Evolutionary conservation across 75 land plant species (phyloP).

Genomic region (Cryptomeria japonica): DNA sequence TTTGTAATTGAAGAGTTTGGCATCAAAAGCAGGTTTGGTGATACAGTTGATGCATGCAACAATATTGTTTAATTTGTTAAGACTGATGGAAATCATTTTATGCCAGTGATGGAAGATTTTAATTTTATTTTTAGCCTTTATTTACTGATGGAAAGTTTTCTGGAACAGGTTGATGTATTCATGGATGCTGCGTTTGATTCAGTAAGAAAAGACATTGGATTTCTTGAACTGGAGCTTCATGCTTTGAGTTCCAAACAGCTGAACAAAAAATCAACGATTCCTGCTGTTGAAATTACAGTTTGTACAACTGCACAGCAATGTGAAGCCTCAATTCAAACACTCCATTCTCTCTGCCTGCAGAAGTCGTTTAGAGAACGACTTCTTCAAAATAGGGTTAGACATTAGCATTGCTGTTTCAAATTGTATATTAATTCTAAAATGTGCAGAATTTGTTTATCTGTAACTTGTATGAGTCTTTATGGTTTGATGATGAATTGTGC

Average conservation of each 20-base stretch:
- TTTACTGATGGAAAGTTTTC: neutral
- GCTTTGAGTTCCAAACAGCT: conserved; percentile 29
- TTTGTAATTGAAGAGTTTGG: neutral
- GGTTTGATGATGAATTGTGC: neutral
- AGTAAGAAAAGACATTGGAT: conserved; percentile 47
- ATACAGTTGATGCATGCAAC: neutral
- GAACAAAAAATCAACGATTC: conserved; percentile 26
- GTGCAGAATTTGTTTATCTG: neutral
- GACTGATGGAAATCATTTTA: neutral
- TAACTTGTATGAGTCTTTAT: neutral
- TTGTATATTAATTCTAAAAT: neutral
- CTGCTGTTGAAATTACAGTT: conserved; percentile 45
- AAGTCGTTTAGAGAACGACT: conserved; percentile 82
- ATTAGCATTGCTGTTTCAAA: neutral
- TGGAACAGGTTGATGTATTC: conserved; percentile 78
- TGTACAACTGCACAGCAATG: conserved; percentile 64
- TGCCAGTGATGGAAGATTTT: neutral
- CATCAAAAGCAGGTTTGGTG: neutral
- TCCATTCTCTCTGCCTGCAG: conserved; percentile 71
- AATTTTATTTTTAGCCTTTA: neutral
- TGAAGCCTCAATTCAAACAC: conserved; percentile 88
- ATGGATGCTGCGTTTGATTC: conserved; percentile 87
- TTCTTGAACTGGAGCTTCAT: conserved; percentile 57
- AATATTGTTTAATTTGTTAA: neutral
- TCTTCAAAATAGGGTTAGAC: conserved; percentile 69